These are phyloP conservation scores for Arxiozyma telluris DNA, from an alignment of 1,139 yeast species.

Conservation along the genomic window DNA sequence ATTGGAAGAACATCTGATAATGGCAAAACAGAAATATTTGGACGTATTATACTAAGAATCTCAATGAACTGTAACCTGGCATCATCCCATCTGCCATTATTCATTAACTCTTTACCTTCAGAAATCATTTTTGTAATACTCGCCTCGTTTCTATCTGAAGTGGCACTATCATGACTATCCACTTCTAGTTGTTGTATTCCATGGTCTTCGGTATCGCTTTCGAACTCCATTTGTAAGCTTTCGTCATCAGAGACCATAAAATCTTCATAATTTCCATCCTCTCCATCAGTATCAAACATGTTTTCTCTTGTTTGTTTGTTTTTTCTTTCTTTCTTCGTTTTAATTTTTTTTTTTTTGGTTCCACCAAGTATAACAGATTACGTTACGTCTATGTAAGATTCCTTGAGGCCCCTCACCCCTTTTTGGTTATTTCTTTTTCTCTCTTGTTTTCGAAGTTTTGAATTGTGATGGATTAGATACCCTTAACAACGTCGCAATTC, in stretches of 20 bases:
- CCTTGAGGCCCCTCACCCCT: too few relatives aligned
- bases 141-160: neutral
- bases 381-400: too few relatives aligned
- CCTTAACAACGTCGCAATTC: too few relatives aligned
- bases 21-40: neutral
- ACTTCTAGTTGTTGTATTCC: neutral
- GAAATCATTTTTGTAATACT: neutral
- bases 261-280: constrained; percentile 20
- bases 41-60: neutral
- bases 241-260: constrained; percentile 34
- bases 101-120: neutral
- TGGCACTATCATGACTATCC: neutral
- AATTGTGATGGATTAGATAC: too few relatives aligned
- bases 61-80: neutral
- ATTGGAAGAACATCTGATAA: neutral
- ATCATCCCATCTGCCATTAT: constrained; percentile 1
- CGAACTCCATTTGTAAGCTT: constrained; percentile 16
- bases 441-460: too few relatives aligned
- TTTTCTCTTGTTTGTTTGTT: too few relatives aligned
- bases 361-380: too few relatives aligned
- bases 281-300: neutral
- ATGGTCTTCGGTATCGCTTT: constrained; percentile 14
- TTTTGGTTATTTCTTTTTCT: too few relatives aligned
- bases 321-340: too few relatives aligned
- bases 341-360: too few relatives aligned